Evolutionary conservation across 1,139 yeast genomes (phyloP).

Genomic region (Kluyveromyces sp.): DNA sequence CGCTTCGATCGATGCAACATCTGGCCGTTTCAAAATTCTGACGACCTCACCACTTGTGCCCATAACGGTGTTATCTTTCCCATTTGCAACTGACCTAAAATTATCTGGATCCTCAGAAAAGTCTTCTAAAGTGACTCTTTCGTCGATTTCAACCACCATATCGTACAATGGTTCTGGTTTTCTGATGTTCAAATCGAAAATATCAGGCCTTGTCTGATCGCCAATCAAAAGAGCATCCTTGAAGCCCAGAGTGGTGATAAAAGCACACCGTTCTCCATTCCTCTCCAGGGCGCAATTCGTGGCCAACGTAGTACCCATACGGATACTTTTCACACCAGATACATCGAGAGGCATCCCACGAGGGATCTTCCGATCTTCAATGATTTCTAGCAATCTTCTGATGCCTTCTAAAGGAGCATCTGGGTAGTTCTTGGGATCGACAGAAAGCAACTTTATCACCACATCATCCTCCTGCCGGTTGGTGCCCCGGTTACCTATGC

Average conservation of each 20-base stretch:
- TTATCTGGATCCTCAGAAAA: conserved; percentile 51
- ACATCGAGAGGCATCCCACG: conserved; percentile 43
- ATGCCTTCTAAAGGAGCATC: conserved; percentile 94
- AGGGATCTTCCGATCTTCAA: conserved; percentile 45
- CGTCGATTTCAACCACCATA: conserved; percentile 57
- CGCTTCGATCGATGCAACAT: conserved; percentile 36
- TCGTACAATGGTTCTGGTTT: conserved; percentile 58
- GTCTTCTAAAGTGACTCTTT: conserved; percentile 64
- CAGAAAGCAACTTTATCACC: conserved; percentile 66
- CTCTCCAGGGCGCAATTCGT: conserved; percentile 60
- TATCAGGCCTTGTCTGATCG: conserved; percentile 62
- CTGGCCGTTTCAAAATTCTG: conserved; percentile 45
- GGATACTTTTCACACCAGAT: conserved; percentile 45
- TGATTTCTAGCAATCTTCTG: conserved; percentile 61
- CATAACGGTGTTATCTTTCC: conserved; percentile 33
- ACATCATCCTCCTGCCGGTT: conserved; percentile 43
- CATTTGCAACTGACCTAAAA: conserved; percentile 25
- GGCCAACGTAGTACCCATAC: conserved; percentile 81
- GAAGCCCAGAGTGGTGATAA: conserved; percentile 47
- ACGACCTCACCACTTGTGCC: conserved; percentile 65
- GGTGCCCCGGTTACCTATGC: conserved; percentile 44
- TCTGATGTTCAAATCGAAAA: conserved; percentile 52
- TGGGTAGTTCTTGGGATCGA: conserved; percentile 74
- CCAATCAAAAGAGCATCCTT: conserved; percentile 59
- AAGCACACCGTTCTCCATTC: conserved; percentile 46